A percentile compares a stretch with the other conserved stretches of the same genome.
These are phyloP conservation scores for Coemansia sp. DNA, from an alignment of 192 early-diverging fungal species.

Conservation along the genomic window DNA sequence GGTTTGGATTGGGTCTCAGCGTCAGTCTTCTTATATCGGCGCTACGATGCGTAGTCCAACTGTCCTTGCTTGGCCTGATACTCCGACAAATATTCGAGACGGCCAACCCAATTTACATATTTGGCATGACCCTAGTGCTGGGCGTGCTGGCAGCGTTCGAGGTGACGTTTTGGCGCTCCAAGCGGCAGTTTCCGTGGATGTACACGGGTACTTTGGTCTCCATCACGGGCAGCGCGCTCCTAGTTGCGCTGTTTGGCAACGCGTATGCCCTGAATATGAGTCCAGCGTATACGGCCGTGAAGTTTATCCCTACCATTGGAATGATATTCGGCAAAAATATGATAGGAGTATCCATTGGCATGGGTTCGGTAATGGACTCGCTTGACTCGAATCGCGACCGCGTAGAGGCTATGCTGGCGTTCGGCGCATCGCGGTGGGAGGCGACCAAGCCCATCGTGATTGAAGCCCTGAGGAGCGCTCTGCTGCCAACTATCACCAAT, in stretches of 20 bases:
- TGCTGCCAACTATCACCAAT: constrained; percentile 76
- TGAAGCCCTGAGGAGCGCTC: constrained; percentile 70
- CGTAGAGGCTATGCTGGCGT: constrained; percentile 64
- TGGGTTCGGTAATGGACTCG: constrained; percentile 62
- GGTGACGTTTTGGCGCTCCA: constrained; percentile 68
- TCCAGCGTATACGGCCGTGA: constrained; percentile 68
- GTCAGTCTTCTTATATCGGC: constrained; percentile 66
- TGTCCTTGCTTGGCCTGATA: constrained; percentile 70
- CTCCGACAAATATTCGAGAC: constrained; percentile 66
- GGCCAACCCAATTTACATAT: constrained; percentile 58
- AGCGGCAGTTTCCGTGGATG: constrained; percentile 72
- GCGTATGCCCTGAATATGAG: constrained; percentile 66
- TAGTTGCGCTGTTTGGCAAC: constrained; percentile 24
- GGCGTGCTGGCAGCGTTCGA: constrained; percentile 66
- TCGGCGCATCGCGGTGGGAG: constrained; percentile 80
- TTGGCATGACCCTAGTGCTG: constrained; percentile 62
- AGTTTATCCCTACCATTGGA: constrained; percentile 82
- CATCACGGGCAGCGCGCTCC: constrained; percentile 30
- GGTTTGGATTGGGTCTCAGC: constrained; percentile 67
- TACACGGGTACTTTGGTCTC: constrained; percentile 57
- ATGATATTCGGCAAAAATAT: constrained; percentile 85
- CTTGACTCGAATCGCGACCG: constrained; percentile 55
- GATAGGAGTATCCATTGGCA: constrained; percentile 67
- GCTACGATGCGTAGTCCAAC: constrained; percentile 72
- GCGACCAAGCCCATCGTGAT: constrained; percentile 69